Evolutionary conservation across 2,329 filamentous ascomycete species (phyloP).

Genomic region (Endothia cerciana): DNA sequence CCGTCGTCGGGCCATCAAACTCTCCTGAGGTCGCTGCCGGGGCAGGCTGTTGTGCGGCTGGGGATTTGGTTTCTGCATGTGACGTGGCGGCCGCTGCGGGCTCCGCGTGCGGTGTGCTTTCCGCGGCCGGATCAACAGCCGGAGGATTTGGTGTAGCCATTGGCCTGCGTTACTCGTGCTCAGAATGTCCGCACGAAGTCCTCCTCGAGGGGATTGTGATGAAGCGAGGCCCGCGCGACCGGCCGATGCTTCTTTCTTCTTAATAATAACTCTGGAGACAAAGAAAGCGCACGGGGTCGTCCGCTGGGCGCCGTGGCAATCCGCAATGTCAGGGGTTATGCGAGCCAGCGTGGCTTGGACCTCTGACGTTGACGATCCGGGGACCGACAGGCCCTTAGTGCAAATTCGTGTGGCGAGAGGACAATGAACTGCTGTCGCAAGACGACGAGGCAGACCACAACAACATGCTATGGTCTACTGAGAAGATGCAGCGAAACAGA

Average conservation of each 20-base stretch:
- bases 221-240: no score
- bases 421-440: no score
- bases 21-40: background rate
- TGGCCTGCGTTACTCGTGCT: background rate
- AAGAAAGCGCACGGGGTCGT: background rate
- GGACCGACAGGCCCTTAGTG: no score
- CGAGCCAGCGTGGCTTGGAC: conserved; percentile 2
- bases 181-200: background rate
- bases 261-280: background rate
- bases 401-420: background rate
- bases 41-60: background rate
- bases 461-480: no score
- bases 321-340: background rate
- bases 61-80: conserved; percentile 14
- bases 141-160: conserved; percentile 21
- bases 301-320: background rate
- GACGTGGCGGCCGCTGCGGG: background rate
- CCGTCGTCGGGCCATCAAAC: conserved; percentile 1
- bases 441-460: no score
- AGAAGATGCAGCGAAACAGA: background rate
- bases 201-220: background rate
- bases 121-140: conserved; percentile 4
- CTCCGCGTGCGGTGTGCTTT: conserved; percentile 11
- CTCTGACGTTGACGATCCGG: no score
- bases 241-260: background rate